phyloP scores from a whole-genome alignment of 2,329 filamentous ascomycete species.

The Fusarium mexicanum region DNA sequence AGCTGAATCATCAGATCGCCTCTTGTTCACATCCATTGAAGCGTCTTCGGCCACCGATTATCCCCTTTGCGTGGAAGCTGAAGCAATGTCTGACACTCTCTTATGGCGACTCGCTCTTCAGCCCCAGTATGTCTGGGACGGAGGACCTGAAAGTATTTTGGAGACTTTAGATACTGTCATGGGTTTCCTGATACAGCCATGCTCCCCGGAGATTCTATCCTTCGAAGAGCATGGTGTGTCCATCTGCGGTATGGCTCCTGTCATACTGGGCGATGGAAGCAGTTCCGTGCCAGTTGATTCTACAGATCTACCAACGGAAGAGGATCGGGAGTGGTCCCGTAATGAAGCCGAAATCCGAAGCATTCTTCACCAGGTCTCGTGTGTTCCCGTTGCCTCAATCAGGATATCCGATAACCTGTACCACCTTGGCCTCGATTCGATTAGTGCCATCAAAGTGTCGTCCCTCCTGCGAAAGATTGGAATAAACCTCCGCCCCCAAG shows the following conservation, averaged over 20 bases:
- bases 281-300: background rate
- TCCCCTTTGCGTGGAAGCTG: conserved; percentile 83
- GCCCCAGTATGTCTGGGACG: conserved; percentile 58
- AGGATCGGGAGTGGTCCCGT: conserved; percentile 46
- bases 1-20: background rate
- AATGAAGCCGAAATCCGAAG: conserved; percentile 54
- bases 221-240: conserved; percentile 64
- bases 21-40: conserved; percentile 70
- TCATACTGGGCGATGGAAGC: conserved; percentile 4
- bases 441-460: conserved; percentile 86
- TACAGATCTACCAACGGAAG: background rate
- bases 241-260: conserved; percentile 69
- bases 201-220: conserved; percentile 61
- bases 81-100: conserved; percentile 64
- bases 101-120: conserved; percentile 80
- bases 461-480: conserved; percentile 72
- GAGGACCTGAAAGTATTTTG: conserved; percentile 62
- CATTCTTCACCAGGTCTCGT: conserved; percentile 67
- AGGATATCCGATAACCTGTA: conserved; percentile 73
- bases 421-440: conserved; percentile 89
- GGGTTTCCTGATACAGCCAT: conserved; percentile 60
- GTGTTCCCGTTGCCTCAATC: conserved; percentile 67
- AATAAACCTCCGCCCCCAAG: conserved; percentile 72
- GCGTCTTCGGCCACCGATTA: conserved; percentile 79
- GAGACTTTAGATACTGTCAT: conserved; percentile 69